A percentile compares a stretch with the other conserved stretches of the same genome.
phyloP scores from a whole-genome alignment of 129 eudicot species.

The Helichrysum umbraculigerum region DNA sequence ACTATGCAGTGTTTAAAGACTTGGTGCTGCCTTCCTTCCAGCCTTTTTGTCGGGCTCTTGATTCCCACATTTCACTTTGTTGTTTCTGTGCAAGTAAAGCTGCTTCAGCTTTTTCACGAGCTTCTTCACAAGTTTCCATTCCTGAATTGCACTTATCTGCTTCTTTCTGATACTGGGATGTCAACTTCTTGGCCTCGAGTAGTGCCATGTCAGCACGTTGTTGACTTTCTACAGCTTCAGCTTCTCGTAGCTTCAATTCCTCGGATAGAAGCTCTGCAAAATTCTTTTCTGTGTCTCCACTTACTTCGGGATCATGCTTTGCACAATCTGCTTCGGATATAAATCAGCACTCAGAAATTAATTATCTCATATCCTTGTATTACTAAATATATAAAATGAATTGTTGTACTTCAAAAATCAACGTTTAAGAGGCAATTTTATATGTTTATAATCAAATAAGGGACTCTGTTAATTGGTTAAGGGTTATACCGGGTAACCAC shows the following conservation, averaged over 20 bases:
- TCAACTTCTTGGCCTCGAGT: conserved; percentile 87
- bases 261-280: conserved; percentile 76
- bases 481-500: not conserved
- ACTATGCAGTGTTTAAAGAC: conserved; percentile 27
- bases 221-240: conserved; percentile 77
- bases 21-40: conserved; percentile 70
- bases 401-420: not conserved
- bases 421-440: not conserved
- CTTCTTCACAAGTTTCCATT: conserved; percentile 97
- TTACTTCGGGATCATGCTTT: conserved; percentile 91
- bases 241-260: conserved; percentile 75
- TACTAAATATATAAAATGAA: not conserved
- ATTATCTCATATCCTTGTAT: not conserved
- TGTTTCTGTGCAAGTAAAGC: conserved; percentile 67
- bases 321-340: conserved; percentile 66
- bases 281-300: conserved; percentile 87
- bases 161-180: conserved; percentile 94
- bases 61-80: conserved; percentile 78
- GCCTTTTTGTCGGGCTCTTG: conserved; percentile 83
- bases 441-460: not conserved
- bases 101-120: conserved; percentile 86
- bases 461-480: not conserved
- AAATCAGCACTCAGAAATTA: not conserved
- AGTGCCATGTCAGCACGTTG: conserved; percentile 87
- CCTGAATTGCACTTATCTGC: conserved; percentile 99